These are phyloP conservation scores for Phyllachora maydis DNA, from an alignment of 2,329 filamentous ascomycete genomes.

Conservation along the genomic window DNA sequence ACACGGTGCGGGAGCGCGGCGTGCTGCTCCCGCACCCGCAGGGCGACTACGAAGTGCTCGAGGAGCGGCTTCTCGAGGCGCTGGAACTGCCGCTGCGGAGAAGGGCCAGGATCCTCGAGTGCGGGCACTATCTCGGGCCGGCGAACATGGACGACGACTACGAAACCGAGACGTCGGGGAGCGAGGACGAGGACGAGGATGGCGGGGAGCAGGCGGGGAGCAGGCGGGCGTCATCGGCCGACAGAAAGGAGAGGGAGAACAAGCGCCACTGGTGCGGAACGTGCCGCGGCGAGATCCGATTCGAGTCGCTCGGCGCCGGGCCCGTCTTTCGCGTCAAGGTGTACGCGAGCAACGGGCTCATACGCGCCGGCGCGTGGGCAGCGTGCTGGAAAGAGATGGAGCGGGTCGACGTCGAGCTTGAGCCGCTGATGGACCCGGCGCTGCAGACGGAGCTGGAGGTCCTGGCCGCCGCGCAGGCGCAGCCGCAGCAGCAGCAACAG, in stretches of 20 bases:
- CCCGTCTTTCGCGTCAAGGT: conserved; percentile 64
- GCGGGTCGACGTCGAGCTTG: conserved; percentile 84
- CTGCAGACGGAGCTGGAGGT: conserved; percentile 38
- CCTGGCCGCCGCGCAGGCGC: conserved; percentile 17
- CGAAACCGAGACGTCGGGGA: conserved; percentile 21
- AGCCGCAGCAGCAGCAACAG: no score
- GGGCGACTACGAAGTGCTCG: conserved; percentile 60
- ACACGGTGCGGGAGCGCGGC: conserved; percentile 53
- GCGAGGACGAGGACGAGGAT: conserved; percentile 18
- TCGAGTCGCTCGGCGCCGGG: conserved; percentile 27
- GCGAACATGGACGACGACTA: conserved; percentile 23
- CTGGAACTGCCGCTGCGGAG: conserved; percentile 45
- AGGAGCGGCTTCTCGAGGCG: conserved; percentile 57
- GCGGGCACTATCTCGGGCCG: conserved; percentile 54
- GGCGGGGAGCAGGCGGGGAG: conserved; percentile 2
- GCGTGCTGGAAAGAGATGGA: conserved; percentile 98
- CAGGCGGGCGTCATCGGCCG: conserved; percentile 2
- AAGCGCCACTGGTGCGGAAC: conserved; percentile 34
- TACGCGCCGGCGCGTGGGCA: conserved; percentile 79
- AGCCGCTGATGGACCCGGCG: conserved; percentile 44
- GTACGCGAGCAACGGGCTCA: conserved; percentile 85
- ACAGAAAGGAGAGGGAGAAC: no score
- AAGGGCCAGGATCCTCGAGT: conserved; percentile 50
- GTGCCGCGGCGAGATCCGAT: conserved; percentile 32
- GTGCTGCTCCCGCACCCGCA: conserved; percentile 60